These are phyloP conservation scores for Pseudohyphozyma bogoriensis DNA, from an alignment of 768 basidiomycete genomes.

Conservation along the genomic window DNA sequence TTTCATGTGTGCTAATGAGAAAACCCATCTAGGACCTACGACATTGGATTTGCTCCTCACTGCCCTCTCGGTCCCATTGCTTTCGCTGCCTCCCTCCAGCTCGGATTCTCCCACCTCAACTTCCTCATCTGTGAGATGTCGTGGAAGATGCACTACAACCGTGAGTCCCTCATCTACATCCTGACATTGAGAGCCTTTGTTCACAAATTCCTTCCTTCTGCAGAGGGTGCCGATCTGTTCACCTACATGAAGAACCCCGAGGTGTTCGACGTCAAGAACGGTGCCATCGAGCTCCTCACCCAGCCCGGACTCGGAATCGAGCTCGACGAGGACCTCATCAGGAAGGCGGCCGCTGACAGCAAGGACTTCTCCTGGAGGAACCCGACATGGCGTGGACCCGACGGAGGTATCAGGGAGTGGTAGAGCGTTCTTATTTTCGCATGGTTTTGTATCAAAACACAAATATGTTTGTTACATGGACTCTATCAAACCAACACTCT, in stretches of 20 bases:
- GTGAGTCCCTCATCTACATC: background rate
- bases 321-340: slow-evolving; percentile 52
- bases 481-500: no score
- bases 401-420: slow-evolving; percentile 52
- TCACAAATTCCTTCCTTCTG: background rate
- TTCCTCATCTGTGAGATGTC: slow-evolving; percentile 42
- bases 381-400: slow-evolving; percentile 50
- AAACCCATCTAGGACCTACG: slow-evolving; percentile 44
- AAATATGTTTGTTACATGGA: no score
- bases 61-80: slow-evolving; percentile 64
- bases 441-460: no score
- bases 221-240: slow-evolving; percentile 34
- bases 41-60: slow-evolving; percentile 60
- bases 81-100: slow-evolving; percentile 59
- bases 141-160: slow-evolving; percentile 30
- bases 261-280: slow-evolving; percentile 49
- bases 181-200: no score
- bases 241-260: slow-evolving; percentile 42
- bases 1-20: background rate
- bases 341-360: slow-evolving; percentile 36
- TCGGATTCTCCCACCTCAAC: slow-evolving; percentile 52
- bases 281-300: slow-evolving; percentile 46
- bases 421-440: no score
- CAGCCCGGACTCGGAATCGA: slow-evolving; percentile 55
- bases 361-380: slow-evolving; percentile 48